These are phyloP conservation scores for Solanum aculeatissimum DNA, from an alignment of 305 asterid species.

Conservation along the genomic window DNA sequence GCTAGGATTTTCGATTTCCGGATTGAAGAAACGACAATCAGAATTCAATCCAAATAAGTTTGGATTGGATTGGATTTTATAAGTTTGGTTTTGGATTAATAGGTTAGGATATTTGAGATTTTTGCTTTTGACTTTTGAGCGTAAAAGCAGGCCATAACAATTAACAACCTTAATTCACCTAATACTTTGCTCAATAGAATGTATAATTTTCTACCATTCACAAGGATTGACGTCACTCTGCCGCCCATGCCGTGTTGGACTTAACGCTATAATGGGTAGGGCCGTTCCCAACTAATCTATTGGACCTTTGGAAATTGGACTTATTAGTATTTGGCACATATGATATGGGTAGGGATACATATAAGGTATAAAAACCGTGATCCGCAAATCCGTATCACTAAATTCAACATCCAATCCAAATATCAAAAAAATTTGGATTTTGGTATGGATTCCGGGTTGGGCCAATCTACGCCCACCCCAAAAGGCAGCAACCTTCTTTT, in stretches of 20 bases:
- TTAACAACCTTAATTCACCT: neutral
- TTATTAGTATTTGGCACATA: neutral
- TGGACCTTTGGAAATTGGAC: neutral
- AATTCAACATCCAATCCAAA: neutral
- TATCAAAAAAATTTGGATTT: neutral
- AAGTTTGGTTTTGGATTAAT: neutral
- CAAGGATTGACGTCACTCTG: neutral
- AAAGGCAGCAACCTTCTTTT: neutral
- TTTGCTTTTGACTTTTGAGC: neutral
- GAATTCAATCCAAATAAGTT: neutral
- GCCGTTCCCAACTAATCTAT: neutral
- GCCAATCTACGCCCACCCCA: neutral
- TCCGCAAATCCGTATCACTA: neutral
- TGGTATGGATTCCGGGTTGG: neutral
- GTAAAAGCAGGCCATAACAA: neutral
- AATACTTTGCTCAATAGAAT: neutral
- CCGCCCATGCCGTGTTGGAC: neutral
- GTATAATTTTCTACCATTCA: neutral
- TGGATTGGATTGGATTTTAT: neutral
- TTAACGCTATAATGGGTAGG: neutral
- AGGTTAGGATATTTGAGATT: neutral
- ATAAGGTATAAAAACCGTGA: neutral
- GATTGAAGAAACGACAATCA: neutral
- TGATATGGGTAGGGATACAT: neutral
- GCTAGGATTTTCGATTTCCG: neutral